phyloP scores from a whole-genome alignment of 2,329 filamentous ascomycete genomes.

The Trichoderma arundinaceum region DNA sequence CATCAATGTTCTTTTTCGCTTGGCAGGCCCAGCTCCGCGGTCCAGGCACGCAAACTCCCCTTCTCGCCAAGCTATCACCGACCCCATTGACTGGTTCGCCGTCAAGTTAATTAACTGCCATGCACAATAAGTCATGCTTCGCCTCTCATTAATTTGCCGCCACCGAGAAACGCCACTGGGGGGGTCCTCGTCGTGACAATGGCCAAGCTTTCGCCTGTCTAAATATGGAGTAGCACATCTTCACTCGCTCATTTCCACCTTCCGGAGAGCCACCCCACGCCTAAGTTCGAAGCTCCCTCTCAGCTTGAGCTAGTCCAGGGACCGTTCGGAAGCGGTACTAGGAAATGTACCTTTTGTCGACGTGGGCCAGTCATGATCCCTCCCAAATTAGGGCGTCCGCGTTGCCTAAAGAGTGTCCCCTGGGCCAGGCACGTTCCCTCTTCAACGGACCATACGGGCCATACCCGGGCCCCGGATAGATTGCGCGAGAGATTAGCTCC shows the following conservation, averaged over 20 bases:
- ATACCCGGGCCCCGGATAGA: slow-evolving; percentile 30
- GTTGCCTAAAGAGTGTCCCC: slow-evolving; percentile 19
- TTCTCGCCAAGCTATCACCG: slow-evolving; percentile 7
- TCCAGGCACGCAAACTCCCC: slow-evolving; percentile 11
- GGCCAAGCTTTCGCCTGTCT: slow-evolving; percentile 27
- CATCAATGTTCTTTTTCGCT: slow-evolving; percentile 4
- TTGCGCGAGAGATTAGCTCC: slow-evolving; percentile 31
- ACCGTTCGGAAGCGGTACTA: slow-evolving; percentile 2
- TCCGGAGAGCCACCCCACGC: slow-evolving; percentile 9
- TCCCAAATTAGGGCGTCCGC: slow-evolving; percentile 18
- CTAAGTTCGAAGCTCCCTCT: slow-evolving; percentile 19
- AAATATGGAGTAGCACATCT: slow-evolving; percentile 18
- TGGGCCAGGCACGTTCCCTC: slow-evolving; percentile 21
- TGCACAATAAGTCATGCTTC: slow-evolving; percentile 12
- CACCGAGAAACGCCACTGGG: slow-evolving; percentile 15
- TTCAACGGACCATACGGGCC: slow-evolving; percentile 28
- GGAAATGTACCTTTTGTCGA: not conserved
- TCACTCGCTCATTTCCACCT: slow-evolving; percentile 21
- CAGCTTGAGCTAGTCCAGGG: slow-evolving; percentile 18
- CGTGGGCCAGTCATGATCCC: slow-evolving; percentile 3
- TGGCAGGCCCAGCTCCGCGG: slow-evolving; percentile 18
- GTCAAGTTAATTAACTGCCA: slow-evolving; percentile 23
- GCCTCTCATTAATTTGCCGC: slow-evolving; percentile 27
- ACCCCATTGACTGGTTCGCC: slow-evolving; percentile 10
- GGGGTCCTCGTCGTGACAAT: not conserved